These are phyloP conservation scores for Malus hybrid DNA, from an alignment of 331 rosid genomes.

Conservation along the genomic window DNA sequence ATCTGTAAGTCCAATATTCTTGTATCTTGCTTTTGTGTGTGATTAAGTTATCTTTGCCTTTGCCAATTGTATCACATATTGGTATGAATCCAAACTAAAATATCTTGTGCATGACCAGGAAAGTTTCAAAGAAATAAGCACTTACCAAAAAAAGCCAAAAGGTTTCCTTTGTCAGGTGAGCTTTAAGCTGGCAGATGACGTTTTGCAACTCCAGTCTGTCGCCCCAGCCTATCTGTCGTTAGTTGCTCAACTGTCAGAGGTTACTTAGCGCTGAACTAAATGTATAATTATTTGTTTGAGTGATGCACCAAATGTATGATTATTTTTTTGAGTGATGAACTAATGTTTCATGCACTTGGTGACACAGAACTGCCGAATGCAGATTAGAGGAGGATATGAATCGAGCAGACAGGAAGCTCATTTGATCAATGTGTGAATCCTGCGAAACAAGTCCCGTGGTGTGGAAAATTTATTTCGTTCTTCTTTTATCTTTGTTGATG, in stretches of 20 bases:
- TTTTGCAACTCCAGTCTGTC: neutral
- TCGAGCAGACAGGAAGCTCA: neutral
- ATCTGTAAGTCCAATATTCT: neutral
- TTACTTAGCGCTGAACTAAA: neutral
- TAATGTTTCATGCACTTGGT: neutral
- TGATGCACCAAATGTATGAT: neutral
- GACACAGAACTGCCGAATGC: neutral
- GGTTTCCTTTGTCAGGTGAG: neutral
- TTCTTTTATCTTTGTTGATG: neutral
- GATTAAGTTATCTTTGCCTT: neutral
- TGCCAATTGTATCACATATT: neutral
- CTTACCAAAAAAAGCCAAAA: neutral
- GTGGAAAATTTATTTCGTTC: neutral
- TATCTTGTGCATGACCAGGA: neutral
- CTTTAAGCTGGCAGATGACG: neutral
- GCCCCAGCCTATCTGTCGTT: neutral
- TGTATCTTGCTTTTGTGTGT: neutral
- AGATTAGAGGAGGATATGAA: neutral
- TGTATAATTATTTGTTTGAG: neutral
- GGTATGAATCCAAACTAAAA: neutral
- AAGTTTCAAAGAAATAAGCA: neutral
- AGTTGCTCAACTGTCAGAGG: neutral
- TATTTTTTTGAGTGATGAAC: neutral
- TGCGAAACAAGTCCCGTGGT: neutral
- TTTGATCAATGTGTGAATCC: too few relatives aligned